These are phyloP conservation scores for Lagenaria siceraria DNA, from an alignment of 306 rosid species.

Conservation along the genomic window DNA sequence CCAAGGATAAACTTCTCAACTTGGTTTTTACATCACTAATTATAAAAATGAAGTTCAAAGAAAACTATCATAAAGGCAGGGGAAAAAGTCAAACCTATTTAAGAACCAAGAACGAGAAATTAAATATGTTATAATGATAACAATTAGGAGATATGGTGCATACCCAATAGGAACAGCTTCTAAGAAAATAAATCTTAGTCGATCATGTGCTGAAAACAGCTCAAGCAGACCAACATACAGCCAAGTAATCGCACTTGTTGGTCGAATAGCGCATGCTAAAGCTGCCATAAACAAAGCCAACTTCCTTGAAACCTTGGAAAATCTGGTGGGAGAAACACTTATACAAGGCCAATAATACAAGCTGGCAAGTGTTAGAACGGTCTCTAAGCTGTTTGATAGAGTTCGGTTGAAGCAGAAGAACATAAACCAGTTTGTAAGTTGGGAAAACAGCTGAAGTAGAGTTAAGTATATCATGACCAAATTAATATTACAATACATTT, in stretches of 20 bases:
- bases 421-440: conserved; percentile 76
- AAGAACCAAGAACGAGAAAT: background rate
- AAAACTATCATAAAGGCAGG: background rate
- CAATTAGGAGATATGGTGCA: conserved; percentile 14
- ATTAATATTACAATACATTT: background rate
- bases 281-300: conserved; percentile 70
- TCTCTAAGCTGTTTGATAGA: conserved; percentile 75
- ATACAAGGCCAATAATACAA: conserved; percentile 88
- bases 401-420: conserved; percentile 75
- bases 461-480: conserved; percentile 31
- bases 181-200: conserved; percentile 40
- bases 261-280: conserved; percentile 68
- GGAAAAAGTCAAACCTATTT: background rate
- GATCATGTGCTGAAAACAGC: conserved; percentile 39
- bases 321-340: conserved; percentile 28
- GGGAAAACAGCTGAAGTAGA: conserved; percentile 63
- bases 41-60: background rate
- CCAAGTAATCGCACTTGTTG: conserved; percentile 86
- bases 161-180: conserved; percentile 90
- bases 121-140: background rate
- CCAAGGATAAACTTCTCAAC: background rate
- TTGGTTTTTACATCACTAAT: background rate
- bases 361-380: conserved; percentile 71
- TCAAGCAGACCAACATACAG: conserved; percentile 64
- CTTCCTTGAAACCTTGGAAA: conserved; percentile 45